phyloP scores from a whole-genome alignment of 352 stramenopile genomes.

The Plasmopara viticola region DNA sequence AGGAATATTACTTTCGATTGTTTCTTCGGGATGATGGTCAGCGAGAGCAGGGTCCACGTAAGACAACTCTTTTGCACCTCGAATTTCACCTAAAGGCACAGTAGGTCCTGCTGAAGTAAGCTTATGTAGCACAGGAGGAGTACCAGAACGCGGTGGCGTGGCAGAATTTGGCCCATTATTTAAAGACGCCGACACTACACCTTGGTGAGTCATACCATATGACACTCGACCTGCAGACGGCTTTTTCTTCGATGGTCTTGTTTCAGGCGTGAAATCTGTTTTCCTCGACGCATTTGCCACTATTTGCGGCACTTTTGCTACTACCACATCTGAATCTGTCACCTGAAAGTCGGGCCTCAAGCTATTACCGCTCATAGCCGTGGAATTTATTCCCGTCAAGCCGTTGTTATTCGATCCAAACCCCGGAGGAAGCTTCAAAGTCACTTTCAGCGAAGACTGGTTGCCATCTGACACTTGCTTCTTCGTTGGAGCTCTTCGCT shows the following conservation, averaged over 20 bases:
- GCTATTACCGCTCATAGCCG: constrained; percentile 9
- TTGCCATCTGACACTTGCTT: constrained; percentile 24
- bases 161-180: constrained; percentile 4
- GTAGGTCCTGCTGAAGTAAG: constrained; percentile 56
- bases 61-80: constrained; percentile 50
- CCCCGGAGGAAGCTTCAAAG: constrained; percentile 46
- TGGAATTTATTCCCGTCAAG: constrained; percentile 2
- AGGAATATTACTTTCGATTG: constrained; percentile 52
- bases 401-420: constrained; percentile 33
- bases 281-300: constrained; percentile 17
- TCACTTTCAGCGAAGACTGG: constrained; percentile 47
- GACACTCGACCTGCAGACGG: constrained; percentile 6
- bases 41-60: constrained; percentile 30
- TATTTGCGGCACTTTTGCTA: constrained; percentile 32
- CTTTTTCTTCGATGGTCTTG: constrained; percentile 24
- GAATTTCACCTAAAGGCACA: constrained; percentile 46
- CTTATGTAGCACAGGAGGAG: constrained; percentile 39
- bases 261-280: constrained; percentile 5
- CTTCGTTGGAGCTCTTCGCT: constrained; percentile 21
- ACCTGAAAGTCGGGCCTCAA: constrained; percentile 38
- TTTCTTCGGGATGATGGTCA: constrained; percentile 36
- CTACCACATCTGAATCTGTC: constrained; percentile 24
- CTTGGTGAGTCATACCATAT: constrained; percentile 2
- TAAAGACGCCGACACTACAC: constrained; percentile 3
- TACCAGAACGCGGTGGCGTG: constrained; percentile 1